Percentiles rank a stretch among this genome's conserved stretches.
Evolutionary conservation across 2,329 filamentous ascomycete species (phyloP).

Genomic region (Talaromyces verruculosus): DNA sequence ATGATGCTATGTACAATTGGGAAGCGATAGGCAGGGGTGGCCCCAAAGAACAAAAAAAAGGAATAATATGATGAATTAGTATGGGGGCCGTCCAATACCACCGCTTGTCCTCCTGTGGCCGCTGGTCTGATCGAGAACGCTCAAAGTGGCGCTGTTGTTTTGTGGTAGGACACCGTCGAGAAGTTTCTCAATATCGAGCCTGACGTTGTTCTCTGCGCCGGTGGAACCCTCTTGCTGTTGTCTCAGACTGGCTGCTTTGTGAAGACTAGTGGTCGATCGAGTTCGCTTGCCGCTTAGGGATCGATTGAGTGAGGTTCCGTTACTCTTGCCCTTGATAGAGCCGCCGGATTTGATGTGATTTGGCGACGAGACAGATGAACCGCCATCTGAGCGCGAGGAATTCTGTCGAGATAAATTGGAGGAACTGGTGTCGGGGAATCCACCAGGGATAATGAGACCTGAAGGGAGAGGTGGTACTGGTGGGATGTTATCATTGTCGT

Average conservation of each 20-base stretch:
- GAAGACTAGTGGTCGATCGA: constrained; percentile 35
- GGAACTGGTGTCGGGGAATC: constrained; percentile 40
- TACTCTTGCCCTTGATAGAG: constrained; percentile 28
- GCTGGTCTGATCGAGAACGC: background rate
- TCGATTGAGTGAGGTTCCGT: constrained; percentile 23
- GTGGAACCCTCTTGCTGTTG: constrained; percentile 18
- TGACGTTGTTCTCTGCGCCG: background rate
- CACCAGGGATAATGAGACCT: constrained; percentile 42
- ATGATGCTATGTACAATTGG: constrained; percentile 6
- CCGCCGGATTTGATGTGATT: constrained; percentile 17
- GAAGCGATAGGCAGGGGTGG: background rate
- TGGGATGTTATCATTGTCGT: constrained; percentile 39
- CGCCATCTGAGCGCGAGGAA: constrained; percentile 32
- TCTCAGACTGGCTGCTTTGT: constrained; percentile 21
- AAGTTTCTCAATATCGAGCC: constrained; percentile 39
- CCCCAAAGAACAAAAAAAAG: background rate
- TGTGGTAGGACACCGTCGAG: constrained; percentile 39
- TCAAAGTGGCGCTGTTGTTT: constrained; percentile 22
- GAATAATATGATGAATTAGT: constrained; percentile 17
- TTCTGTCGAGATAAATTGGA: constrained; percentile 26
- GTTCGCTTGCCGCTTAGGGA: constrained; percentile 38
- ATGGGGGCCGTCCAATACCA: constrained; percentile 29
- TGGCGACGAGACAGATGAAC: constrained; percentile 34
- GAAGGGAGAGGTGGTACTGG: constrained; percentile 49
- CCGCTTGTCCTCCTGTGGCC: constrained; percentile 16